Base-by-base conservation (phyloP, 371 early-diverging fungal genomes). In the Gilbertella persicaria region DNA sequence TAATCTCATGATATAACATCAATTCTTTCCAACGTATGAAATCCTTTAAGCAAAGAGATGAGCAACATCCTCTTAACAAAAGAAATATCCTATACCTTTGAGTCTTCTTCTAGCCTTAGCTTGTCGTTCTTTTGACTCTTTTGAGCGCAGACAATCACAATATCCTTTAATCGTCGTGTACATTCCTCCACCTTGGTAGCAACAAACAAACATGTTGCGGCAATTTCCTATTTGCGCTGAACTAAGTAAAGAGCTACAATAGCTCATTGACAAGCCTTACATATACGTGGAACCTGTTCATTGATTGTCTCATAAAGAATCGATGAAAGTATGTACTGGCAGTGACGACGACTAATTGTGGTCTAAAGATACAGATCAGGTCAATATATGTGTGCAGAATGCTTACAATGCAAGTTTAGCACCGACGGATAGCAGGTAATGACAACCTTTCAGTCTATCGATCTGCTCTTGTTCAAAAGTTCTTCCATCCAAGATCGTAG, bases 111-210 rank as follows among this genome's bases (percentile, higher is more conserved):
- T 12, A 75, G 60, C 14, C 71, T 60, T 2, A 78, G 59, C 10
- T 64, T 64, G 29, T 84, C 84, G 42, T 78, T 83, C 59, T 86
- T 87, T 40, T 67, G 63, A 2, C 83, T 84, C 53, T 84, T 85
- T 60, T 80, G 80, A 1, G 79, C 79, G 37, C 80, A 80, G 1
- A 65, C 79, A 16, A 71, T 50, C 5, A 86, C 71, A 41, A 88
- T 73, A 55, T 85, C 85, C 45, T 68, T 71, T 29, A 87, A 60
- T 36, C 86, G 73, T 24, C 90, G 80, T 28, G 82, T 80, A 41
- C 79, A 70, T 60, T 93, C 93, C 61, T 92, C 92, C 5, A 90
- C 85, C 64, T 94, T 94, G 19, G 86, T 83, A 7, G 92, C 88
- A 16, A 94, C 65, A 54, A 85, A 85, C 19, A 92, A 58, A 55